phyloP scores from a whole-genome alignment of 441 rosid species.

The Populus hybrid region DNA sequence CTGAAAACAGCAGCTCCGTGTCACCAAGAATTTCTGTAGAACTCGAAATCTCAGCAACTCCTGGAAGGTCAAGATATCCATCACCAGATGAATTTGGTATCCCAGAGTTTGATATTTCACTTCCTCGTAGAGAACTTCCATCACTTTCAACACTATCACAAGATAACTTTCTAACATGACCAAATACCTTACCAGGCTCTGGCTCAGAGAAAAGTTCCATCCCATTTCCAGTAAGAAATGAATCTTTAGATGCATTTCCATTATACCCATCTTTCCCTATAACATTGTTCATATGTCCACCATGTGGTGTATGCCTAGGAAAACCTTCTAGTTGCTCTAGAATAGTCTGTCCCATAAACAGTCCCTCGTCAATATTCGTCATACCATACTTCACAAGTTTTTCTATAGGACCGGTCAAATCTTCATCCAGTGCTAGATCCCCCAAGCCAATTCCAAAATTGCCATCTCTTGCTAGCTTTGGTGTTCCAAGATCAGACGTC shows the following conservation, averaged over 20 bases:
- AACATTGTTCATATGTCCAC: slow-evolving; percentile 44
- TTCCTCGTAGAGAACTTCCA: slow-evolving; percentile 54
- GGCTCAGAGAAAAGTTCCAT: slow-evolving; percentile 55
- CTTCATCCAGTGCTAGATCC: slow-evolving; percentile 59
- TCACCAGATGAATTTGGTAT: slow-evolving; percentile 56
- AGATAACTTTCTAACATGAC: slow-evolving; percentile 67
- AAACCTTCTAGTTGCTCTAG: slow-evolving; percentile 81
- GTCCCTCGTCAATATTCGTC: slow-evolving; percentile 84
- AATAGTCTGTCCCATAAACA: slow-evolving; percentile 80
- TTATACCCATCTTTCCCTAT: slow-evolving; percentile 37
- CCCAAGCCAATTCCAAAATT: slow-evolving; percentile 59
- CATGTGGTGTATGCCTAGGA: slow-evolving; percentile 54
- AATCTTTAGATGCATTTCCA: slow-evolving; percentile 48
- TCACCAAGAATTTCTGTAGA: slow-evolving; percentile 36
- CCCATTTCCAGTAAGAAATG: slow-evolving; percentile 44
- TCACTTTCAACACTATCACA: slow-evolving; percentile 73
- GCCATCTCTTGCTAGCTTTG: slow-evolving; percentile 61
- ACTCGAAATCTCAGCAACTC: slow-evolving; percentile 42
- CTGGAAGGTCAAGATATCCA: slow-evolving; percentile 52
- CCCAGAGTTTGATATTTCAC: slow-evolving; percentile 59
- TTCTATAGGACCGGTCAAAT: slow-evolving; percentile 59
- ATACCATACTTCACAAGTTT: slow-evolving; percentile 71
- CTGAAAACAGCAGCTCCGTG: slow-evolving; percentile 36
- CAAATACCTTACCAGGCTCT: slow-evolving; percentile 44
- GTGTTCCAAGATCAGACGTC: slow-evolving; percentile 87